A percentile compares a stretch with the other conserved stretches of the same genome.
Evolutionary conservation across 2,329 filamentous ascomycete genomes (phyloP).

Genomic region (Penicillium sp.): DNA sequence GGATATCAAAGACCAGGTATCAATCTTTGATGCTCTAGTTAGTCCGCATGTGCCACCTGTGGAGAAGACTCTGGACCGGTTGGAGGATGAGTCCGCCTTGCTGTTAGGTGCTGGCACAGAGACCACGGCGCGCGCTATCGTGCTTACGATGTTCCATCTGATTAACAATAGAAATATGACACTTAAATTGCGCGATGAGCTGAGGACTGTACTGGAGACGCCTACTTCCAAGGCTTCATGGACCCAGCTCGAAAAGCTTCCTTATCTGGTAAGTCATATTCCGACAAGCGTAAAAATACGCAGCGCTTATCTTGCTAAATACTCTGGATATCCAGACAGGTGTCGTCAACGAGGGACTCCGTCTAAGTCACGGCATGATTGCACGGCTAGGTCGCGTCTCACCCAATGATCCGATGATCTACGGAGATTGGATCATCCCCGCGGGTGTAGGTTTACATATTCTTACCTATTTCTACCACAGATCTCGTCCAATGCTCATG

Average conservation of each 20-base stretch:
- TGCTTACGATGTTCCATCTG: conserved; percentile 33
- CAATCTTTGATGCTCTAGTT: conserved; percentile 32
- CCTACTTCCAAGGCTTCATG: conserved; percentile 21
- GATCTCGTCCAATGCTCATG: not conserved
- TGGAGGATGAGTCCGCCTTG: conserved; percentile 32
- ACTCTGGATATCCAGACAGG: conserved; percentile 9
- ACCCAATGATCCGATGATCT: conserved; percentile 14
- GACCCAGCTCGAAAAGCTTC: conserved; percentile 37
- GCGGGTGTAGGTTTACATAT: conserved; percentile 15
- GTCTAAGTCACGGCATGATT: conserved; percentile 23
- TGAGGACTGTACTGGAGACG: conserved; percentile 28
- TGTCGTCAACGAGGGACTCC: conserved; percentile 22
- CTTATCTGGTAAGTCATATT: conserved; percentile 33
- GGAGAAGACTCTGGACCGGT: conserved; percentile 36
- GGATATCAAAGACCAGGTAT: conserved; percentile 2
- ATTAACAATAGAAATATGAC: conserved; percentile 18
- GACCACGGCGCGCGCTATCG: conserved; percentile 33
- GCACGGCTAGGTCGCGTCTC: conserved; percentile 19
- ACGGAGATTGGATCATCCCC: conserved; percentile 22
- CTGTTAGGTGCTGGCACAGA: conserved; percentile 37
- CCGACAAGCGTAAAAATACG: not conserved
- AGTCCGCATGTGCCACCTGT: conserved; percentile 35
- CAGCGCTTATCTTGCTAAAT: not conserved
- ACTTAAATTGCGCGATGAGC: conserved; percentile 25
- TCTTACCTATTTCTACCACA: not conserved